Base-by-base conservation (phyloP, 2,329 filamentous ascomycete genomes). In the Cordyceps farinosa region DNA sequence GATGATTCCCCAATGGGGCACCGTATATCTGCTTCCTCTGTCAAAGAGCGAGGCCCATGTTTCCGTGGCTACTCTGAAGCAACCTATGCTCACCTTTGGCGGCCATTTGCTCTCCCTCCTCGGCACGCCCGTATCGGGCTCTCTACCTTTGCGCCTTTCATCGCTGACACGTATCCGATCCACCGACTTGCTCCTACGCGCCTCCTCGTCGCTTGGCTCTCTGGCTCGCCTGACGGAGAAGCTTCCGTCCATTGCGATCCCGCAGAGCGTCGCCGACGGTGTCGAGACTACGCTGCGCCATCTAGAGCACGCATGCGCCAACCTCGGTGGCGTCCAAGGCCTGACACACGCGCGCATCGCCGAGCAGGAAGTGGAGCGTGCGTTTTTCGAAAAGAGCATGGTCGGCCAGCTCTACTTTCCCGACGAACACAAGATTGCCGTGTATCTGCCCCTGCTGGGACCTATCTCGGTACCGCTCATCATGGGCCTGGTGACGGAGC, bases 321-420 rank as follows among this genome's bases (percentile, higher is more conserved):
- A 86, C 60, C 80, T 98, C 2, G 85, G 85, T 42, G 81, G 80
- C 0, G 78, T 79, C 0, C 83, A 87, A 34, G 93, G 92, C 0
- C 79, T 99, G 45, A 84, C 88, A 66, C 88, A 94, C 73, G 94
- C 94, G 0, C 86, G 91, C 10, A 86, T 92, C 53, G 95, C 95
- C 6, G 93, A 97, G 76, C 84, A 86, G 3, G 92, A 96, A 72
- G 94, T 92, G 0, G 95, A 99, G 74, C 87, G 90, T 65, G 94
- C 94, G 0, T 99, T 99, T 76, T 99, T 99, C 69, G 95, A 99
- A 77, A 96, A 96, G 77, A 96, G 91, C 72, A 99, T 99, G 95
- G 95, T 99, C 13, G 95, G 93, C 0, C 95, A 98, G 78, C 88
- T 98, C 2, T 99, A 98, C 76, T 99, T 99, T 75, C 95, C 95